Conservation (phyloP, 2,329 filamentous ascomycete genomes). For the Myriosclerotinia curreyana region DNA sequence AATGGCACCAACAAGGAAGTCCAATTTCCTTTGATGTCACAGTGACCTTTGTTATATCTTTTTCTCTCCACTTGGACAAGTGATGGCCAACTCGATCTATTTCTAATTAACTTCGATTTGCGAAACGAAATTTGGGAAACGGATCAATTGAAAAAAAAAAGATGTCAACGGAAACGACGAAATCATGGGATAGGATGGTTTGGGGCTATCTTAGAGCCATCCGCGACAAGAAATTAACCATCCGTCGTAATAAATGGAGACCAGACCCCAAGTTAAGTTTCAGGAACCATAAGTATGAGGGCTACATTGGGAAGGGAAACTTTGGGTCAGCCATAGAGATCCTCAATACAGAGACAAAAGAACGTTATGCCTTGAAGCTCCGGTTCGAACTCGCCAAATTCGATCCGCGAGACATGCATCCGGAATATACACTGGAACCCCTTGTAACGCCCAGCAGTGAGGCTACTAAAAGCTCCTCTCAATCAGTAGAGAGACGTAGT, state of each 20-base stretch:
- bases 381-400: background rate
- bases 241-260: constrained; percentile 13
- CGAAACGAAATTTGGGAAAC: background rate
- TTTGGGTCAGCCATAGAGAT: background rate
- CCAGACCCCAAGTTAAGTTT: background rate
- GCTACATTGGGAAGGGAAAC: background rate
- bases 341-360: background rate
- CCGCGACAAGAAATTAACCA: background rate
- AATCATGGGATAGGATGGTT: background rate
- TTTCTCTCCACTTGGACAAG: no score
- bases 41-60: no score
- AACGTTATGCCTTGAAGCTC: constrained; percentile 15
- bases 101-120: no score
- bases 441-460: constrained; percentile 3
- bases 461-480: background rate
- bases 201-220: background rate
- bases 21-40: no score
- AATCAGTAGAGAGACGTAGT: background rate
- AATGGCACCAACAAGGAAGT: no score
- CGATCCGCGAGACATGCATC: background rate
- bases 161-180: background rate
- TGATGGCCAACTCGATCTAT: no score
- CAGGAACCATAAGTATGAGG: background rate
- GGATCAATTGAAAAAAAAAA: background rate
- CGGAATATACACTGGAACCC: background rate